These are phyloP conservation scores for Triticum monococcum DNA, from an alignment of 176 grass and related monocot species.

Conservation along the genomic window DNA sequence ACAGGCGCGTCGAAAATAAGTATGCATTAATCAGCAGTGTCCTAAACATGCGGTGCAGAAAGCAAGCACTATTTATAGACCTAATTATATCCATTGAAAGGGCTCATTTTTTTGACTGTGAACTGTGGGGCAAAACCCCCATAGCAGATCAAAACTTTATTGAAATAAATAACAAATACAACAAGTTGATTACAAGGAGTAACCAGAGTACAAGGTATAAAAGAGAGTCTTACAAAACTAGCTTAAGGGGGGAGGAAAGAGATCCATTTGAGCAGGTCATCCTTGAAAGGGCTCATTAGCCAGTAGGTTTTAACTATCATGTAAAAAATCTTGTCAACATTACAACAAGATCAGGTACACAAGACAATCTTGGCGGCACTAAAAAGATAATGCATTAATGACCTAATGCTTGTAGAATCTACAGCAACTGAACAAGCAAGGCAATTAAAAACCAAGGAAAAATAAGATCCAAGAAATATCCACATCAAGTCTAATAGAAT, in stretches of 20 bases:
- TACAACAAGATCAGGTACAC: neutral
- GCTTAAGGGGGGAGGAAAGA: too few species aligned
- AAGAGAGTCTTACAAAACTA: too few species aligned
- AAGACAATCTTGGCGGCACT: neutral
- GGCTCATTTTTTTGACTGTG: too few species aligned
- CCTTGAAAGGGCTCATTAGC: neutral
- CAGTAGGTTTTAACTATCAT: neutral
- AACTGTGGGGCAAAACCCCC: too few species aligned
- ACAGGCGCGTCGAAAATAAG: slow-evolving; percentile 45
- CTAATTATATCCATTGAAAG: neutral
- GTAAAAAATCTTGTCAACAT: neutral
- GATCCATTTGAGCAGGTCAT: too few species aligned
- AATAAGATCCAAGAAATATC: neutral
- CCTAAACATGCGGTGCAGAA: neutral
- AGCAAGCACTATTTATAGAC: neutral
- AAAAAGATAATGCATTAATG: neutral
- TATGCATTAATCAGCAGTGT: slow-evolving; percentile 22
- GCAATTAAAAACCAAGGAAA: neutral
- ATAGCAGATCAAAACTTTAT: too few species aligned
- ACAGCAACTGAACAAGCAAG: neutral
- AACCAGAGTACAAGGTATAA: too few species aligned
- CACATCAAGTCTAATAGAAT: neutral
- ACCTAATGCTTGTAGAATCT: neutral
- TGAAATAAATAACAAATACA: too few species aligned
- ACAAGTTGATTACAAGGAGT: too few species aligned